Conservation (phyloP, 2,329 filamentous ascomycete genomes). For the Ceratocystis colombiana region DNA sequence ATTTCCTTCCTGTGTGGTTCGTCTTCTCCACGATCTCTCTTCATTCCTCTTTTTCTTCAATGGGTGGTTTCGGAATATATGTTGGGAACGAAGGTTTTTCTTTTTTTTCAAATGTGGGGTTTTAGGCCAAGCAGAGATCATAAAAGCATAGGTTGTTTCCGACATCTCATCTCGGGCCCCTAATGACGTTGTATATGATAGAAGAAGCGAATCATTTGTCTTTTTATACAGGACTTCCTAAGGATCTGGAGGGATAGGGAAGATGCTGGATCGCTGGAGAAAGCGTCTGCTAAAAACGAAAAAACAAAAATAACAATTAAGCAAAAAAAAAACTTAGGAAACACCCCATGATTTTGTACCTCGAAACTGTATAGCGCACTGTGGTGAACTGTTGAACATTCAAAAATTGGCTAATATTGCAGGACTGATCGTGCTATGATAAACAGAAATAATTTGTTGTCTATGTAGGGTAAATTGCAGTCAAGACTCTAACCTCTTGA, state of each 20-base stretch:
- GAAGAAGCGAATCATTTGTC: conserved; percentile 3
- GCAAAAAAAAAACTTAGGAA: conserved; percentile 19
- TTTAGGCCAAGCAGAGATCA: conserved; percentile 5
- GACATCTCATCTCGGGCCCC: background rate
- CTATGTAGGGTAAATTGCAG: background rate
- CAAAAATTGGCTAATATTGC: background rate
- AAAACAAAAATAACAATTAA: conserved; percentile 16
- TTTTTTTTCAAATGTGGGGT: background rate
- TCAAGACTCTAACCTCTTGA: background rate
- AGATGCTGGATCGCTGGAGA: background rate
- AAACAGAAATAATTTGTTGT: background rate
- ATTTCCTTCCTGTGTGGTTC: conserved; percentile 20
- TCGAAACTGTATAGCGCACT: background rate
- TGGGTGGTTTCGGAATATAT: background rate
- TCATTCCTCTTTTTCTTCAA: conserved; percentile 12
- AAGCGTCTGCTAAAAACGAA: conserved; percentile 12
- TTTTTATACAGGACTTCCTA: conserved; percentile 6
- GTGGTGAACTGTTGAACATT: too few relatives aligned
- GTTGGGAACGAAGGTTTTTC: background rate
- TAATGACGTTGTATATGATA: conserved; percentile 9
- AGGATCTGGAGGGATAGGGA: background rate
- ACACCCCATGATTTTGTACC: conserved; percentile 3
- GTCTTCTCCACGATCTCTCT: conserved; percentile 6
- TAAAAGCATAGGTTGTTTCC: conserved; percentile 12
- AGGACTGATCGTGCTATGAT: background rate